Percentiles rank a stretch among this genome's conserved stretches.
phyloP scores from a whole-genome alignment of 2,329 filamentous ascomycete species.

The Fusarium virguliforme region DNA sequence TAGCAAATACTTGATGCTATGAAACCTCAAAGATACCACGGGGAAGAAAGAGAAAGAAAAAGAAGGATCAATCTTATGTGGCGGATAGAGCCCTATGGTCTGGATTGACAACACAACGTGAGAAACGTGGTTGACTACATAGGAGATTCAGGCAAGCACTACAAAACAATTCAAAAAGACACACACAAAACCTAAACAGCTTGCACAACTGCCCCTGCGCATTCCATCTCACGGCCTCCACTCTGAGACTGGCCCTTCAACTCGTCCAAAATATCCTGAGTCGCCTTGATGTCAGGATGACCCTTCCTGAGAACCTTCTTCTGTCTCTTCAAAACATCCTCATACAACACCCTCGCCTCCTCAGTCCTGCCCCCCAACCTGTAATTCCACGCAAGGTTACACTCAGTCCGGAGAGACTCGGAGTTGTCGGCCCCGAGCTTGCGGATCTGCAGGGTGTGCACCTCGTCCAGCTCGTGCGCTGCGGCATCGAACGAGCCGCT shows the following conservation, averaged over 20 bases:
- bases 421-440: background rate
- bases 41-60: too few species aligned
- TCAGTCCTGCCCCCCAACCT: background rate
- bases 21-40: too few species aligned
- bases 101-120: too few species aligned
- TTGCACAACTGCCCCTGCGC: too few species aligned
- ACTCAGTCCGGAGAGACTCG: background rate
- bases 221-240: too few species aligned
- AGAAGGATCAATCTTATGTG: too few species aligned
- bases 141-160: too few species aligned
- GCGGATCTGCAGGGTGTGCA: background rate
- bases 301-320: background rate
- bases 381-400: background rate
- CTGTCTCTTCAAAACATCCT: slow-evolving; percentile 1
- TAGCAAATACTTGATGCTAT: too few species aligned
- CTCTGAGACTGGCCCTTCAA: background rate
- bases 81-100: too few species aligned
- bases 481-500: background rate
- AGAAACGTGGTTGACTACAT: too few species aligned
- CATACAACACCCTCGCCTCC: background rate
- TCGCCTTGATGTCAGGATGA: background rate
- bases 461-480: background rate
- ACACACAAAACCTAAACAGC: too few species aligned
- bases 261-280: background rate
- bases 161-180: too few species aligned